A percentile compares a stretch with the other conserved stretches of the same genome.
phyloP scores from a whole-genome alignment of 1,284 basidiomycete genomes.

The Phenoliferia sp. region DNA sequence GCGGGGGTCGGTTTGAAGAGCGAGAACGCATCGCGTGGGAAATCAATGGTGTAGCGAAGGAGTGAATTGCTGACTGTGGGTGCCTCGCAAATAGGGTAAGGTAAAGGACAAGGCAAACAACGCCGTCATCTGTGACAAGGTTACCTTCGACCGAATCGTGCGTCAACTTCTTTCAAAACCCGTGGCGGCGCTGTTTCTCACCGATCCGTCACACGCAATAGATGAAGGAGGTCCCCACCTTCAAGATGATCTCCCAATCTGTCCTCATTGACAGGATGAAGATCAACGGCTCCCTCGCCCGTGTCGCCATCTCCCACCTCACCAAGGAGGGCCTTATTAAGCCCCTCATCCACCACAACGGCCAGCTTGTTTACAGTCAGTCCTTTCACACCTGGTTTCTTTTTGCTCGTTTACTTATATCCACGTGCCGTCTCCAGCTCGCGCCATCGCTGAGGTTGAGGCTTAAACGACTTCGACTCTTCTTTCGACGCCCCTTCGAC shows the following conservation, averaged over 20 bases:
- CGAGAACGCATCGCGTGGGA: background rate
- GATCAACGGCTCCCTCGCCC: conserved; percentile 92
- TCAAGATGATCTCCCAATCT: conserved; percentile 96
- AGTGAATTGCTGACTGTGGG: background rate
- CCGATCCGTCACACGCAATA: conserved; percentile 50
- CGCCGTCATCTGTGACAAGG: conserved; percentile 88
- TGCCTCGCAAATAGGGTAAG: conserved; percentile 11
- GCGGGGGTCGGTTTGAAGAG: background rate
- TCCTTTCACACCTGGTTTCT: background rate
- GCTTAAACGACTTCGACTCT: background rate
- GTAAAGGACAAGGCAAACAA: conserved; percentile 52
- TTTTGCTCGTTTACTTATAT: no score
- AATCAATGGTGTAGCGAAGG: no score
- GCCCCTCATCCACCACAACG: conserved; percentile 91
- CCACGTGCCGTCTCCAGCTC: background rate
- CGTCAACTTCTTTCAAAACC: background rate
- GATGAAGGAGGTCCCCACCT: conserved; percentile 98
- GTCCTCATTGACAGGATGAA: conserved; percentile 97
- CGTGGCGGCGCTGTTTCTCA: background rate
- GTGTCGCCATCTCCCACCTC: conserved; percentile 85
- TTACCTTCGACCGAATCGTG: conserved; percentile 34
- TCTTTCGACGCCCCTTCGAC: background rate
- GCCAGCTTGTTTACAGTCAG: conserved; percentile 59
- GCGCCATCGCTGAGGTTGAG: background rate
- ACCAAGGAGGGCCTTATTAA: conserved; percentile 93